Percentiles rank a stretch among this genome's conserved stretches.
Evolutionary conservation across 2,329 filamentous ascomycete species (phyloP).

Genomic region (Grosmannia penicillata): DNA sequence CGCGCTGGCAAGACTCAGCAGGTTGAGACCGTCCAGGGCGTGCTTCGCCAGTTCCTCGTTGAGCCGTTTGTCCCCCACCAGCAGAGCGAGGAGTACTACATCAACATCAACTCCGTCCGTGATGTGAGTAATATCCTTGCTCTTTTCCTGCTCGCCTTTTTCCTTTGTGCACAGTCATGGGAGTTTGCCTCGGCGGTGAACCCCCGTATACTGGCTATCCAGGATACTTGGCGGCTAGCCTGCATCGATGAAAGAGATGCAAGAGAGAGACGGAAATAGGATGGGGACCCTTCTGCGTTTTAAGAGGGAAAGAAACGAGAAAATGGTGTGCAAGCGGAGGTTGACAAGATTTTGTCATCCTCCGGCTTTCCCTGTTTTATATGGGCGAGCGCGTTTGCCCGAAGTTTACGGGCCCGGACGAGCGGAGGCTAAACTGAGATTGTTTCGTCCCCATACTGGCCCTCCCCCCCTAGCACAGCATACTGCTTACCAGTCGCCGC

Average conservation of each 20-base stretch:
- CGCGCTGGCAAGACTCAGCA: conserved; percentile 82
- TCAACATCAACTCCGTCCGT: conserved; percentile 99
- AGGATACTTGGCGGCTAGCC: too few relatives aligned
- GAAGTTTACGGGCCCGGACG: conserved; percentile 18
- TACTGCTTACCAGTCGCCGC: not conserved
- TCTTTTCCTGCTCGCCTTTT: not conserved
- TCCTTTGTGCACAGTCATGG: too few relatives aligned
- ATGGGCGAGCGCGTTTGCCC: not conserved
- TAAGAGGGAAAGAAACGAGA: not conserved
- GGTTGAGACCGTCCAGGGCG: conserved; percentile 83
- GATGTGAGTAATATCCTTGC: conserved; percentile 57
- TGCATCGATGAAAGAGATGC: not conserved
- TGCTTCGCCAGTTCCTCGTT: conserved; percentile 88
- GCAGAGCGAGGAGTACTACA: conserved; percentile 95
- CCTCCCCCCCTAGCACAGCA: conserved; percentile 4
- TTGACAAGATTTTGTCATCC: not conserved
- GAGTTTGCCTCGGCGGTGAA: too few relatives aligned
- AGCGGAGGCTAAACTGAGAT: conserved; percentile 28
- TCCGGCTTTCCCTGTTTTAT: not conserved
- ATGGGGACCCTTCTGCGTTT: not conserved
- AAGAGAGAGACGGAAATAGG: not conserved
- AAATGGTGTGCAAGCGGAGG: not conserved
- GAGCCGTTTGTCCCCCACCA: conserved; percentile 97
- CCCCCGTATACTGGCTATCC: too few relatives aligned
- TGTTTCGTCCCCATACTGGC: conserved; percentile 12